Conservation (phyloP, 176 grass and related monocot species). For the Oryza glumipatula region DNA sequence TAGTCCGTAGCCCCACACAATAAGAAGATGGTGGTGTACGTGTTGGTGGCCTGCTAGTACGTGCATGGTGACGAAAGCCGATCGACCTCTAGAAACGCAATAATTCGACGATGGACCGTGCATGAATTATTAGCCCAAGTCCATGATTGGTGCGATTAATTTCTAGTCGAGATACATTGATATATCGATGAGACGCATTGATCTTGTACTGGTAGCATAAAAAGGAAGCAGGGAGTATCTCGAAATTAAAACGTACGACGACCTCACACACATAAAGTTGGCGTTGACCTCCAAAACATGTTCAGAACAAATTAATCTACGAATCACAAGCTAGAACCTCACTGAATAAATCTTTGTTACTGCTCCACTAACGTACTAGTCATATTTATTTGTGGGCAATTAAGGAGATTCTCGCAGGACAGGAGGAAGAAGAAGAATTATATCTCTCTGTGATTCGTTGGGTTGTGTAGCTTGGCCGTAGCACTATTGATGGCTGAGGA, state of each 20-base stretch:
- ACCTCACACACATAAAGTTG: background rate
- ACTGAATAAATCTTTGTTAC: background rate
- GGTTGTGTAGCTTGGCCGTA: background rate
- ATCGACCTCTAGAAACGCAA: background rate
- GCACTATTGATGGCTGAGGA: background rate
- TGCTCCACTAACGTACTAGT: background rate
- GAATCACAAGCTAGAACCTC: background rate
- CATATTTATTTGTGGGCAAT: background rate
- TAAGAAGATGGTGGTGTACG: too few species aligned
- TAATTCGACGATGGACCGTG: slow-evolving; percentile 23
- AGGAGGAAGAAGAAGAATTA: background rate
- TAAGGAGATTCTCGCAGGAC: background rate
- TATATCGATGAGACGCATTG: background rate
- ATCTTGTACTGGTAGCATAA: background rate
- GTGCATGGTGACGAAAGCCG: slow-evolving; percentile 11
- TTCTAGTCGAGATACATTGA: background rate
- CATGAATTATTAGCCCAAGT: background rate
- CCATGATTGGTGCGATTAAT: slow-evolving; percentile 23
- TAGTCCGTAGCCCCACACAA: too few species aligned
- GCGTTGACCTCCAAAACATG: background rate
- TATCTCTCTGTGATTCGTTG: background rate
- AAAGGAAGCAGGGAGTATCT: background rate
- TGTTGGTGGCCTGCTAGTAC: background rate
- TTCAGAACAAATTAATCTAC: too few species aligned
- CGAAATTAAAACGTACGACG: background rate